Conservation (phyloP, 192 early-diverging fungal genomes). For the Umbelopsis ramanniana region DNA sequence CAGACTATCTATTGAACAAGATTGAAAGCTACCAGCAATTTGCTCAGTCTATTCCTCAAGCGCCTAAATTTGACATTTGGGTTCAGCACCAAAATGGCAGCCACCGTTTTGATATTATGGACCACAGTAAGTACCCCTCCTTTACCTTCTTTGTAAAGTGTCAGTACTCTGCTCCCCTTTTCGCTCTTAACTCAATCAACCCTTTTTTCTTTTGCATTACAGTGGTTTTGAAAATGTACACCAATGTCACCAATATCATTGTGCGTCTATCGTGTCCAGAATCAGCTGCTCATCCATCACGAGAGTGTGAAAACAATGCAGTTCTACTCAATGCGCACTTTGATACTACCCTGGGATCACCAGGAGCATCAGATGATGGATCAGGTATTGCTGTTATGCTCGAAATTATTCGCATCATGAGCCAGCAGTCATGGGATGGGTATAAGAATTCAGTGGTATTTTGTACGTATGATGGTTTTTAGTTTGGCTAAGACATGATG, state of each 20-base stretch:
- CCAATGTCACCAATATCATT: slow-evolving; percentile 74
- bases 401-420: slow-evolving; percentile 61
- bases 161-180: neutral
- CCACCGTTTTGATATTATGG: slow-evolving; percentile 77
- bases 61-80: slow-evolving; percentile 62
- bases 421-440: slow-evolving; percentile 43
- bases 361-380: slow-evolving; percentile 71
- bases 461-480: slow-evolving; percentile 43
- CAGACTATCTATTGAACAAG: slow-evolving; percentile 45
- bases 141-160: neutral
- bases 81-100: slow-evolving; percentile 63
- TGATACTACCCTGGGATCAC: slow-evolving; percentile 66
- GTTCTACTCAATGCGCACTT: slow-evolving; percentile 75
- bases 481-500: neutral
- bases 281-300: neutral
- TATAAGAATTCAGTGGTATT: slow-evolving; percentile 60
- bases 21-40: slow-evolving; percentile 38
- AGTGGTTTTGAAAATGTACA: slow-evolving; percentile 70
- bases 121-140: slow-evolving; percentile 51
- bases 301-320: slow-evolving; percentile 60
- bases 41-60: slow-evolving; percentile 28
- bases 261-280: slow-evolving; percentile 70
- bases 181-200: neutral
- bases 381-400: slow-evolving; percentile 74
- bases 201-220: slow-evolving; percentile 14